Conservation (phyloP, 2,329 filamentous ascomycete genomes). For the Intubia oerlemansii region DNA sequence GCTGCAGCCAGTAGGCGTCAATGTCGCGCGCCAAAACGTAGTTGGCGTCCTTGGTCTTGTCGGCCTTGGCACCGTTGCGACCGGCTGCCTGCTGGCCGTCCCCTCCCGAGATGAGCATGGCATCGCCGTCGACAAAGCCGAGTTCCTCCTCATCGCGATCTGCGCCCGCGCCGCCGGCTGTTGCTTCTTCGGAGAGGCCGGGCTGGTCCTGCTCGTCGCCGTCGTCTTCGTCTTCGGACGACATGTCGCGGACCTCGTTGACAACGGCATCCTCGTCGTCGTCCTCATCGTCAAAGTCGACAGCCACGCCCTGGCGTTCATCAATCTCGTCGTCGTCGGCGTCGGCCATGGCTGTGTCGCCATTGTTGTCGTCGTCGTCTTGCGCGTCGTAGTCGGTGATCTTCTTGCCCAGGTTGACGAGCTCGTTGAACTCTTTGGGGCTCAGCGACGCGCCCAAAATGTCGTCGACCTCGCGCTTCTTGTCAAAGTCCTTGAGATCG, state of each 20-base stretch:
- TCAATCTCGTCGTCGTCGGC: slow-evolving; percentile 56
- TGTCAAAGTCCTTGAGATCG: slow-evolving; percentile 88
- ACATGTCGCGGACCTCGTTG: slow-evolving; percentile 74
- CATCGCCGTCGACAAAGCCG: slow-evolving; percentile 39
- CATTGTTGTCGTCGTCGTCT: slow-evolving; percentile 89
- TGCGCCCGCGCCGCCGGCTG: slow-evolving; percentile 24
- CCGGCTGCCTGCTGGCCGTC: slow-evolving; percentile 22
- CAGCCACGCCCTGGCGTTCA: slow-evolving; percentile 87
- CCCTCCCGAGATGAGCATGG: slow-evolving; percentile 74
- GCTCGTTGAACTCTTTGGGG: slow-evolving; percentile 86
- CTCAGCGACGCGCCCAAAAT: slow-evolving; percentile 65
- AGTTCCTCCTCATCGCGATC: slow-evolving; percentile 28
- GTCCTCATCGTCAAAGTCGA: slow-evolving; percentile 85
- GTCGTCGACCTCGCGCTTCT: slow-evolving; percentile 94
- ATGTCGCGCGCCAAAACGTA: slow-evolving; percentile 70
- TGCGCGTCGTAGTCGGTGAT: slow-evolving; percentile 96
- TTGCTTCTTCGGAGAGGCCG: slow-evolving; percentile 28
- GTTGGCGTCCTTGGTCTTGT: slow-evolving; percentile 30
- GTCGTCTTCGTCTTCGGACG: slow-evolving; percentile 60
- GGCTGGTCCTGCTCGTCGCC: slow-evolving; percentile 44
- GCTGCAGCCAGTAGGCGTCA: slow-evolving; percentile 91
- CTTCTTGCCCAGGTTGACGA: slow-evolving; percentile 93
- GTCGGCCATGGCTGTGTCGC: slow-evolving; percentile 61
- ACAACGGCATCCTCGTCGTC: slow-evolving; percentile 65
- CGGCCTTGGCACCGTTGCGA: slow-evolving; percentile 22